Percentiles rank a stretch among this genome's conserved stretches.
phyloP scores from a whole-genome alignment of 1,284 basidiomycete genomes.

The Marasmius sp. region DNA sequence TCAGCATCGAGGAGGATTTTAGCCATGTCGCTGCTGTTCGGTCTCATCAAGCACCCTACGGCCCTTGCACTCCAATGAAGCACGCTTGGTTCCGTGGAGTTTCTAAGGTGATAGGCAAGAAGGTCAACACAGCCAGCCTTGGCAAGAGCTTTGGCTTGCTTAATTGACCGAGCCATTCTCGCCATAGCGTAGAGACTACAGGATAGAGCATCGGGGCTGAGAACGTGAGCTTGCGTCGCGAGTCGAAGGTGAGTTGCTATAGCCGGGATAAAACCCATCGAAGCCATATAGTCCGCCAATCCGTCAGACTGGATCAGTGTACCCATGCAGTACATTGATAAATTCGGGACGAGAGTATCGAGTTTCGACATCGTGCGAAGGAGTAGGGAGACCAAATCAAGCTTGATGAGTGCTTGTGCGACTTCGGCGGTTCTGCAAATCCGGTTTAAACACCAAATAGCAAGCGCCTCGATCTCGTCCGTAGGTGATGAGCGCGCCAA shows the following conservation, averaged over 20 bases:
- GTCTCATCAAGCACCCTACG: slow-evolving; percentile 27
- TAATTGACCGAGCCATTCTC: slow-evolving; percentile 24
- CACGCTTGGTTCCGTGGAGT: slow-evolving; percentile 19
- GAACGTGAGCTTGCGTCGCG: background rate
- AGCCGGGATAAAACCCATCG: slow-evolving; percentile 4
- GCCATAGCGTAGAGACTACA: slow-evolving; percentile 22
- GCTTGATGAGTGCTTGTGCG: slow-evolving; percentile 21
- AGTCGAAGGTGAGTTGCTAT: slow-evolving; percentile 3
- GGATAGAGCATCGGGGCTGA: slow-evolving; percentile 10
- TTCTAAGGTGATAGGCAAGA: slow-evolving; percentile 17
- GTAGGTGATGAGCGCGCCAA: slow-evolving; percentile 20
- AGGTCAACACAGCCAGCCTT: slow-evolving; percentile 21
- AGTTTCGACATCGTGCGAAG: slow-evolving; percentile 17
- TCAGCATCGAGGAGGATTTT: slow-evolving; percentile 23
- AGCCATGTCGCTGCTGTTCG: slow-evolving; percentile 25
- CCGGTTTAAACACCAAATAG: slow-evolving; percentile 24
- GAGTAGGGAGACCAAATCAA: slow-evolving; percentile 19
- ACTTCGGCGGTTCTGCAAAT: slow-evolving; percentile 23
- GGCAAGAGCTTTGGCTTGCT: slow-evolving; percentile 22
- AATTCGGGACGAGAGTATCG: slow-evolving; percentile 11
- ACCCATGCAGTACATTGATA: too few species aligned
- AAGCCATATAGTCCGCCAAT: slow-evolving; percentile 20
- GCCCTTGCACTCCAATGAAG: slow-evolving; percentile 23
- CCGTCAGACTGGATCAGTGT: slow-evolving; percentile 20
- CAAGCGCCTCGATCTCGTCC: slow-evolving; percentile 20